A percentile compares a stretch with the other conserved stretches of the same genome.
phyloP scores from a whole-genome alignment of 768 basidiomycete species.

The Bullera alba region DNA sequence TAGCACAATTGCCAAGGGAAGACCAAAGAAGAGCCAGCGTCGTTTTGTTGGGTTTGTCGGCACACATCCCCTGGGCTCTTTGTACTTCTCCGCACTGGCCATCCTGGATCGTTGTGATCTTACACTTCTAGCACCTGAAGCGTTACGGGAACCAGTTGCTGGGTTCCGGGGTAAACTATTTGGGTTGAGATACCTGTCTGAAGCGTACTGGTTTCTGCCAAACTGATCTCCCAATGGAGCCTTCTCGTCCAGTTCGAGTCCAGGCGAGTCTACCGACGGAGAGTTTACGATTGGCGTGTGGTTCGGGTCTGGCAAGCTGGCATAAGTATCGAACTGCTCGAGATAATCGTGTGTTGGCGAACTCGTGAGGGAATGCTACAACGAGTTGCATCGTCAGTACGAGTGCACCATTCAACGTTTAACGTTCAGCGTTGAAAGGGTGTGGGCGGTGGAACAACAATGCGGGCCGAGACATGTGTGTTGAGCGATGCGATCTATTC shows the following conservation, averaged over 20 bases:
- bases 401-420: too few species aligned
- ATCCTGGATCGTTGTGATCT: background rate
- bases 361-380: constrained; percentile 23
- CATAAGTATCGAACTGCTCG: constrained; percentile 28
- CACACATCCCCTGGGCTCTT: constrained; percentile 2
- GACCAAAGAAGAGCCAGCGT: constrained; percentile 29
- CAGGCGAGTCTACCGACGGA: constrained; percentile 14
- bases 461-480: too few species aligned
- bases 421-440: too few species aligned
- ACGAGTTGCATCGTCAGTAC: too few species aligned
- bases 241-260: constrained; percentile 12
- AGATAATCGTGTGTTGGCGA: constrained; percentile 40
- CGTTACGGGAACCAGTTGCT: background rate
- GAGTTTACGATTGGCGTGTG: constrained; percentile 16
- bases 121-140: background rate
- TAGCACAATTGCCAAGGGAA: constrained; percentile 27
- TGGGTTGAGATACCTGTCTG: constrained; percentile 15
- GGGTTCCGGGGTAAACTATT: background rate
- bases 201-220: constrained; percentile 19
- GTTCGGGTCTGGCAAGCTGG: constrained; percentile 19
- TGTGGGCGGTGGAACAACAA: too few species aligned
- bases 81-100: background rate
- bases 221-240: constrained; percentile 15
- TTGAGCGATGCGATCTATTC: too few species aligned
- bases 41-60: constrained; percentile 29